A percentile compares a stretch with the other conserved stretches of the same genome.
phyloP scores from a whole-genome alignment of 2,329 filamentous ascomycete species.

The Stagonosporopsis tanaceti region DNA sequence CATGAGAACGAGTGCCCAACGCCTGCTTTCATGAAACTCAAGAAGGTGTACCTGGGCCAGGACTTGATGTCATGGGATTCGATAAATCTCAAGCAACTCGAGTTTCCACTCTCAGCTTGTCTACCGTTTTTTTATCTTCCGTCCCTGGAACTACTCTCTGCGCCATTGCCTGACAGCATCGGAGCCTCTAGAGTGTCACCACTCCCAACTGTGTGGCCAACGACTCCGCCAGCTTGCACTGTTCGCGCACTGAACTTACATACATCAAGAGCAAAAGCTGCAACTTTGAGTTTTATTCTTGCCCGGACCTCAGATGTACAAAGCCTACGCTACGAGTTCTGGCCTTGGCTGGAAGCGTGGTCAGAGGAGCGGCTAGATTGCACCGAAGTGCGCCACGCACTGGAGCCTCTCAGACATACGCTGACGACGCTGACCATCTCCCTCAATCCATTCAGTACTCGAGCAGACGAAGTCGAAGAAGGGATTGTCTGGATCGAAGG shows the following conservation, averaged over 20 bases:
- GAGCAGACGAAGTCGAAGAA: constrained; percentile 2
- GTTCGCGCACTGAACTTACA: constrained; percentile 1
- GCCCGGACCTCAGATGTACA: constrained; percentile 4
- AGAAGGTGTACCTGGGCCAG: constrained; percentile 1
- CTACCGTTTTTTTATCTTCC: constrained; percentile 12
- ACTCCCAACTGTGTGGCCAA: constrained; percentile 1
- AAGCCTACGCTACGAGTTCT: constrained; percentile 4
- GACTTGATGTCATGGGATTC: background rate
- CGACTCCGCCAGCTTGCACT: constrained; percentile 2
- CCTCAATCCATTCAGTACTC: background rate
- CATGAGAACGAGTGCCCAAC: background rate
- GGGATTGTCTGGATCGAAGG: background rate
- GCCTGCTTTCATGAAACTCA: background rate
- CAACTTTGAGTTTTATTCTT: constrained; percentile 5
- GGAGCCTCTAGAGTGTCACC: background rate
- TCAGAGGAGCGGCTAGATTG: constrained; percentile 4
- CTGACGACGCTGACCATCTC: constrained; percentile 1
- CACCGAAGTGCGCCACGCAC: background rate
- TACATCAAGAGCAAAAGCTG: constrained; percentile 3
- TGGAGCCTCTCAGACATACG: background rate
- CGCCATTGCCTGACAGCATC: constrained; percentile 1
- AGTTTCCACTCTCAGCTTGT: constrained; percentile 5
- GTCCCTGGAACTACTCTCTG: constrained; percentile 6
- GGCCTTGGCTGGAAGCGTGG: background rate
- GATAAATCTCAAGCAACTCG: background rate